These are phyloP conservation scores for Yamadazyma kanchanaburiensis DNA, from an alignment of 1,139 yeast genomes.

Conservation along the genomic window DNA sequence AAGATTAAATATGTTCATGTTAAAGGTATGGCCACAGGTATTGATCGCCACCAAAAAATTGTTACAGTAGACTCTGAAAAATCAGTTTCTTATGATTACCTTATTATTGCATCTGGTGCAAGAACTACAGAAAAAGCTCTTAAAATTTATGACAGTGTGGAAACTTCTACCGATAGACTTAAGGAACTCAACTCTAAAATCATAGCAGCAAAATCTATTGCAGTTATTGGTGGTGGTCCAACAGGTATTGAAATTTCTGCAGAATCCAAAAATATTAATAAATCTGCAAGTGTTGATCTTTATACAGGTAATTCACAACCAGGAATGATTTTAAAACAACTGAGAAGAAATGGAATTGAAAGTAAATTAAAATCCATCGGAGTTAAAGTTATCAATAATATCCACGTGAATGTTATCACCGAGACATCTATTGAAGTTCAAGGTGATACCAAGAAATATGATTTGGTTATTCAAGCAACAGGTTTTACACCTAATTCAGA, in stretches of 20 bases:
- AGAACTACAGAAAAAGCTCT: conserved; percentile 15
- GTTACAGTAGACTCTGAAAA: conserved; percentile 10
- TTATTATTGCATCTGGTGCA: conserved; percentile 28
- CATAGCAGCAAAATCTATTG: conserved; percentile 18
- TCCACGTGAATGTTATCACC: background rate
- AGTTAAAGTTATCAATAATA: conserved; percentile 17
- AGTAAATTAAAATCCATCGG: conserved; percentile 16
- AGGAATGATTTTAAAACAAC: conserved; percentile 11
- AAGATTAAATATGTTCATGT: conserved; percentile 7
- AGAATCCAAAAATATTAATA: conserved; percentile 19
- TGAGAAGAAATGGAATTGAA: conserved; percentile 14
- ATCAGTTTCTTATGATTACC: conserved; percentile 18
- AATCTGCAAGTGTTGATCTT: conserved; percentile 16
- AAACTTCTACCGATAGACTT: conserved; percentile 10
- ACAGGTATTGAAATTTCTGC: conserved; percentile 30
- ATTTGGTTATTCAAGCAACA: conserved; percentile 19
- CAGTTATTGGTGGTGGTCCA: conserved; percentile 30
- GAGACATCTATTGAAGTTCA: conserved; percentile 8
- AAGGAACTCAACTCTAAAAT: conserved; percentile 11
- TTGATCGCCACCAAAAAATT: conserved; percentile 13
- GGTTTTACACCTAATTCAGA: conserved; percentile 18
- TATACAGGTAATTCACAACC: conserved; percentile 20
- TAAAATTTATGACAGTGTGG: conserved; percentile 16
- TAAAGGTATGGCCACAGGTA: conserved; percentile 16
- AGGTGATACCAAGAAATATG: conserved; percentile 14